Evolutionary conservation across 2,329 filamentous ascomycete genomes (phyloP).

Genomic region (Didymella arachidicola): DNA sequence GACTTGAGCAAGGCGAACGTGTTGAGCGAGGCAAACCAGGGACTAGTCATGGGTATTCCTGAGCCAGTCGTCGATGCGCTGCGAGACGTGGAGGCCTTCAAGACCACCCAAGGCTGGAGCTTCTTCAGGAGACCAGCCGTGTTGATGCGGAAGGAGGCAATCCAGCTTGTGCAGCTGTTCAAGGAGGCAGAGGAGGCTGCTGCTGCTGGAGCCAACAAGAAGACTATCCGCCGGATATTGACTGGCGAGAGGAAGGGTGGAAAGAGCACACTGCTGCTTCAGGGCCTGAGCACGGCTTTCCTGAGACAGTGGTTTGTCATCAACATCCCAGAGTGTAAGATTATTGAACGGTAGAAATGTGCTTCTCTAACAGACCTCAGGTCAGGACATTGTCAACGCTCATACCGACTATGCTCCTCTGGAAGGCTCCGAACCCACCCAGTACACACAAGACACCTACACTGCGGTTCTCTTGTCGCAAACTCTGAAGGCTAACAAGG

Average conservation of each 20-base stretch:
- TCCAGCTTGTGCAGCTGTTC: conserved; percentile 66
- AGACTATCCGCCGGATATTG: conserved; percentile 70
- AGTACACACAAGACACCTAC: conserved; percentile 82
- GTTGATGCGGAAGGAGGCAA: conserved; percentile 79
- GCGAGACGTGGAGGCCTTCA: conserved; percentile 87
- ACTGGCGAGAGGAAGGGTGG: conserved; percentile 78
- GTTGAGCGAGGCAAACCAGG: conserved; percentile 56
- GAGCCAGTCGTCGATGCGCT: conserved; percentile 78
- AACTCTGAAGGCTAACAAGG: conserved; percentile 75
- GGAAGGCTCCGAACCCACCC: conserved; percentile 59
- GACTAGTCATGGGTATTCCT: conserved; percentile 74
- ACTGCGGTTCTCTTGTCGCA: conserved; percentile 75
- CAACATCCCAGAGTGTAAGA: conserved; percentile 84
- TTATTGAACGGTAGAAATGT: conserved; percentile 2
- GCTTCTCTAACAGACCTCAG: conserved; percentile 55
- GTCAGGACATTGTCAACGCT: conserved; percentile 80
- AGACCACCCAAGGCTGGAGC: conserved; percentile 85
- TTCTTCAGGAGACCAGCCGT: conserved; percentile 84
- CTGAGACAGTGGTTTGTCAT: conserved; percentile 88
- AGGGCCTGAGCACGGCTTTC: conserved; percentile 82
- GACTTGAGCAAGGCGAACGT: conserved; percentile 66
- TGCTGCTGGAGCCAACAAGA: conserved; percentile 60
- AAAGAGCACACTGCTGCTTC: conserved; percentile 86
- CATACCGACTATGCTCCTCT: conserved; percentile 81
- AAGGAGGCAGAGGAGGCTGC: conserved; percentile 64